Evolutionary conservation across 2,329 filamentous ascomycete species (phyloP).

Genomic region (Trichophyton simii): DNA sequence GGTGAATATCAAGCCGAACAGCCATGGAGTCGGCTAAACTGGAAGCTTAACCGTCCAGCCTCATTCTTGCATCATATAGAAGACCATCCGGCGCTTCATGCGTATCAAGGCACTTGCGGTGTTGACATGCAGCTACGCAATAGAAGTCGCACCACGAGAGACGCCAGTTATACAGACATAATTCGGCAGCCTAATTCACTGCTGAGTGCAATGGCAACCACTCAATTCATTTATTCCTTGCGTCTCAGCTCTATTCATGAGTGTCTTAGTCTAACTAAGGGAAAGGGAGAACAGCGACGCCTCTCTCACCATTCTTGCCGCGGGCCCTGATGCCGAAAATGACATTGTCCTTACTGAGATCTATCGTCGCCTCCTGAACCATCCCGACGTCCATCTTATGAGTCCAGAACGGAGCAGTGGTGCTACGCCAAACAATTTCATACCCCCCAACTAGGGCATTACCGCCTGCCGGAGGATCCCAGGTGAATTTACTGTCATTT

Average conservation of each 20-base stretch:
- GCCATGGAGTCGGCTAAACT: too few species aligned
- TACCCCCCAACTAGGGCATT: constrained; percentile 7
- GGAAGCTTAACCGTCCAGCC: too few species aligned
- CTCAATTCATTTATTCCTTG: too few species aligned
- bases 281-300: constrained; percentile 9
- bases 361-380: constrained; percentile 6
- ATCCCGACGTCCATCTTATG: constrained; percentile 8
- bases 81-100: too few species aligned
- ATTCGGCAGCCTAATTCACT: too few species aligned
- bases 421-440: constrained; percentile 11
- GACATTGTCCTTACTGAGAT: constrained; percentile 11
- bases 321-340: constrained; percentile 8
- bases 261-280: background rate
- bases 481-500: constrained; percentile 8
- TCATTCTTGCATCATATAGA: too few species aligned
- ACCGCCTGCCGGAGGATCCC: constrained; percentile 7
- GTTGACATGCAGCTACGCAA: too few species aligned
- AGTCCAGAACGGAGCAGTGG: constrained; percentile 10
- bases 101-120: too few species aligned
- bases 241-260: too few species aligned
- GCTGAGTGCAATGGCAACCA: too few species aligned
- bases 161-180: too few species aligned
- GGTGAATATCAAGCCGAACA: background rate
- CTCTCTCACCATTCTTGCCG: constrained; percentile 10
- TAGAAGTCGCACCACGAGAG: too few species aligned